Evolutionary conservation across 345 rosid genomes (phyloP), one percentile per base, ranked within the genome.

Genomic region (Brassica nigra): DNA sequence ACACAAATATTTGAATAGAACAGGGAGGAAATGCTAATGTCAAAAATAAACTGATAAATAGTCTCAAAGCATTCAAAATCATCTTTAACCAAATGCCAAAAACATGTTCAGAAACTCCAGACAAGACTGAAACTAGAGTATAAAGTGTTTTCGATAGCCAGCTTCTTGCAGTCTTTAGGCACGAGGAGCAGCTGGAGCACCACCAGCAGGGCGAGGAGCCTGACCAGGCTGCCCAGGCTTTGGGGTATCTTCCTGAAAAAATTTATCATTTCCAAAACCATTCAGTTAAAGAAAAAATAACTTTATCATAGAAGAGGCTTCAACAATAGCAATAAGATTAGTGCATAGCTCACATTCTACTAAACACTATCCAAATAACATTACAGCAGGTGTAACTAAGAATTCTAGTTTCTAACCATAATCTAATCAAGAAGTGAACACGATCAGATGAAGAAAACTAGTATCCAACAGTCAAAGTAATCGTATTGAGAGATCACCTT

Each of bases 141-240:
- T 4, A 70, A 5, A 12, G 14, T 34, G 70, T 27, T 49, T n/a
- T 15, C 3, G 15, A 4, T 0, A 0, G 73, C 28, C 31, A 8
- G 82, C 2, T 34, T 74, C 47, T 49, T 65, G 42, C 10, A 47
- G 70, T 16, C 69, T 87, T 84, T 69, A 89, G 15, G 88, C 8
- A 9, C 93, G 90, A 47, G 86, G 76, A 27, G 92, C 84, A 54
- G 86, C 78, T 12, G 92, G 83, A 10, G 82, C 92, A 69, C 77
- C 87, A 31, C 85, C 96, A 2, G 86, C 76, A 10, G 85, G 85
- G 28, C 88, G 96, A 31, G 89, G 84, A 8, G 88, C 94, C 81
- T 88, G 93, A 23, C 90, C 89, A 69, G 89, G 87, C 20, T 86
- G 90, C 6, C 88, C 90, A 16, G 90, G 88, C 87, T 83, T 87